Percentiles rank a stretch among this genome's conserved stretches.
These are phyloP conservation scores for Trichoderma orchidacearum DNA, from an alignment of 495 filamentous ascomycete genomes.

Conservation along the genomic window DNA sequence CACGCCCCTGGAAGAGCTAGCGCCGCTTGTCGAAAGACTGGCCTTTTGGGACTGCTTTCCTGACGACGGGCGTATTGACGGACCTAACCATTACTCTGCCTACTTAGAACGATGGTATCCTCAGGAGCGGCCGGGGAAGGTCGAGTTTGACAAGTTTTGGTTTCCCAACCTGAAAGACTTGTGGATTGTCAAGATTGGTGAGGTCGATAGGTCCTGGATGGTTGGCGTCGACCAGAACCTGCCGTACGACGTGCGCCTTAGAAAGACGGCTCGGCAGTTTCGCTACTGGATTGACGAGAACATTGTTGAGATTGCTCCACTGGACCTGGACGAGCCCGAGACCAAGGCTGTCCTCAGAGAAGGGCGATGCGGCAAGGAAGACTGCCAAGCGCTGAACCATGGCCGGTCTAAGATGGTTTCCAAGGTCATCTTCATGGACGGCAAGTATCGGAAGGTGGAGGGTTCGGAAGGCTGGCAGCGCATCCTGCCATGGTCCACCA, in stretches of 20 bases:
- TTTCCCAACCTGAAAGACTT: conserved; percentile 2
- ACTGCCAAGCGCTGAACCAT: neutral
- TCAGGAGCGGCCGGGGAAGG: neutral
- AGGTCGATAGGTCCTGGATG: neutral
- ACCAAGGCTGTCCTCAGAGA: neutral
- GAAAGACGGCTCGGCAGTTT: neutral
- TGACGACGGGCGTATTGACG: neutral
- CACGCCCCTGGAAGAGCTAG: neutral
- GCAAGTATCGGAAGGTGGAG: neutral
- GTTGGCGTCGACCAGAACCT: neutral
- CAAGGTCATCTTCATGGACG: conserved; percentile 4
- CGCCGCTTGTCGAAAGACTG: neutral
- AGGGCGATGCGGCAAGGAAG: conserved; percentile 1
- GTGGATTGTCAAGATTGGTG: conserved; percentile 1
- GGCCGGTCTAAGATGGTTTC: neutral
- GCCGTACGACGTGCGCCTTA: neutral
- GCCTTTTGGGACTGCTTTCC: conserved; percentile 3
- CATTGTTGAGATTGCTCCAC: neutral
- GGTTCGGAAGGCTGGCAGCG: neutral
- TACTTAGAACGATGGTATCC: neutral
- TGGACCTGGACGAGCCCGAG: neutral
- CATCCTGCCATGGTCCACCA: neutral
- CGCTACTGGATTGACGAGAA: conserved; percentile 3
- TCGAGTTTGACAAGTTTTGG: conserved; percentile 2
- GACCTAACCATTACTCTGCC: neutral